Evolutionary conservation across 163 green algal genomes (phyloP).

Genomic region (Chlamydomonas reinhardtii): DNA sequence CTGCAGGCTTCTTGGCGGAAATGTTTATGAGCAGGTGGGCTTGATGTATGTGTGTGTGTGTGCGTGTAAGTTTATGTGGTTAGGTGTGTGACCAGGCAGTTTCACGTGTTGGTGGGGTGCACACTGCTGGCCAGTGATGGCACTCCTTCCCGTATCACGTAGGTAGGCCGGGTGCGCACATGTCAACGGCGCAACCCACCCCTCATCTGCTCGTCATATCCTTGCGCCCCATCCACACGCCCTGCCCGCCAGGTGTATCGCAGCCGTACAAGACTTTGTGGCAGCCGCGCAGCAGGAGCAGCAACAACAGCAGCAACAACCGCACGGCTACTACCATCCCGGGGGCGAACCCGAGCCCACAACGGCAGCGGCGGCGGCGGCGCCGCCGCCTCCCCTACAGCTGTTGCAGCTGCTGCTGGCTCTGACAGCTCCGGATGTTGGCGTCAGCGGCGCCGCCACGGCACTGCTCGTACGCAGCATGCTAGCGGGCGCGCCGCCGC

Average conservation of each 20-base stretch:
- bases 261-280: not conserved
- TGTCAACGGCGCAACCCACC: too few relatives aligned
- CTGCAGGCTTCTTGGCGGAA: slow-evolving; percentile 13
- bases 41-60: too few relatives aligned
- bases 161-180: too few relatives aligned
- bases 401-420: slow-evolving; percentile 24
- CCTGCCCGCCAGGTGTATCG: slow-evolving; percentile 16
- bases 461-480: not conserved
- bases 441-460: not conserved
- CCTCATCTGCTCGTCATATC: too few relatives aligned
- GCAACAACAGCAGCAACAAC: slow-evolving; percentile 5
- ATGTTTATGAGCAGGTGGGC: not conserved
- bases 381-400: not conserved
- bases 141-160: too few relatives aligned
- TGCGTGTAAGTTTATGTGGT: too few relatives aligned
- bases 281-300: not conserved
- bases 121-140: too few relatives aligned
- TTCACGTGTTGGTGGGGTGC: too few relatives aligned
- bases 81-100: too few relatives aligned
- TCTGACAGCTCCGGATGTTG: not conserved
- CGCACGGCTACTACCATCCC: not conserved
- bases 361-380: not conserved
- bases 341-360: not conserved
- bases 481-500: not conserved
- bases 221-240: too few relatives aligned